phyloP scores from a whole-genome alignment of 208 protist species.

The Leishmania arabica region DNA sequence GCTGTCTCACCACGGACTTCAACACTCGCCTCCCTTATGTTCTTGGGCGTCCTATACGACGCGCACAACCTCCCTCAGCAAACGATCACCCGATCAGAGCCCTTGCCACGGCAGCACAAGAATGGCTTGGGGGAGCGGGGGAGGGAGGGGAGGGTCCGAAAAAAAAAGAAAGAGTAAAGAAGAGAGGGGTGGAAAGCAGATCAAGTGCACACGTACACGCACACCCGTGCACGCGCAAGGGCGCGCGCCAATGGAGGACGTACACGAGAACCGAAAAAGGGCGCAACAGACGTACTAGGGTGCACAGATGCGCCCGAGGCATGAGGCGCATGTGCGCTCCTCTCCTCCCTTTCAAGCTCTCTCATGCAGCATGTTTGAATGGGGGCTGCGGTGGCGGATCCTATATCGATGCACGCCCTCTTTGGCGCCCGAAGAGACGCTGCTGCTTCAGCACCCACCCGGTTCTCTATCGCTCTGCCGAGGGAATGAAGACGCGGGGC shows the following conservation, averaged over 20 bases:
- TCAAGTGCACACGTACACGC: neutral
- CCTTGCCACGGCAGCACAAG: neutral
- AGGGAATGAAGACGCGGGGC: neutral
- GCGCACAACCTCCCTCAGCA: neutral
- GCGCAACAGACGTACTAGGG: neutral
- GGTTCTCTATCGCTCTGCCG: neutral
- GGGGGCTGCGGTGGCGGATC: neutral
- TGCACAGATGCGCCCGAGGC: neutral
- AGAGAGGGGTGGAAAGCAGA: no score
- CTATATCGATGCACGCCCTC: neutral
- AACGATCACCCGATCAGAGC: slow-evolving; percentile 1
- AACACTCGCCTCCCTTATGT: neutral
- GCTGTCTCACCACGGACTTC: neutral
- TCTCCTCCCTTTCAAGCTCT: neutral
- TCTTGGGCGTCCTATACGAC: neutral
- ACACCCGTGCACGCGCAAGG: neutral
- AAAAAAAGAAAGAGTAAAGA: neutral
- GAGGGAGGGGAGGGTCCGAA: neutral
- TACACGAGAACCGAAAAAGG: neutral
- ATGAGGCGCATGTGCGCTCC: neutral
- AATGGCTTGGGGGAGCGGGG: neutral
- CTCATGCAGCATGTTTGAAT: neutral
- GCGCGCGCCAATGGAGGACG: neutral
- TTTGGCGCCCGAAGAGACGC: neutral
- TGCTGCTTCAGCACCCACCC: neutral